Base-by-base conservation (phyloP, 345 rosid species). In the Eucalyptus pauciflora region DNA sequence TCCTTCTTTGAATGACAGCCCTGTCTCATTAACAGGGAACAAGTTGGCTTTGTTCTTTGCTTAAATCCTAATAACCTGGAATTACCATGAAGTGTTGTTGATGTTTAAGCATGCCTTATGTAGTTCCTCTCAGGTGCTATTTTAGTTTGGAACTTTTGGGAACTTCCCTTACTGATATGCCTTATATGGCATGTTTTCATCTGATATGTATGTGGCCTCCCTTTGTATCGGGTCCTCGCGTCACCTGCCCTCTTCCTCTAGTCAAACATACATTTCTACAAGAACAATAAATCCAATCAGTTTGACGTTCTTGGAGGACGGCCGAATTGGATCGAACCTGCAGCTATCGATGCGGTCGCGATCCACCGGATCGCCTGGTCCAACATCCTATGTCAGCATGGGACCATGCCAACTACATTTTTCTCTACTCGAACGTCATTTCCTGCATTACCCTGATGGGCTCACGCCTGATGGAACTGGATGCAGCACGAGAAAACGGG, bases 171-270 rank as follows among this genome's bases (percentile, higher is more conserved):
- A 10, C 7, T 76, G 29, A 29, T 11, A 41, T 41, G 83, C 45
- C 13, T 10, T 33, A 5, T 24, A 76, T 41, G 48, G 15, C 83
- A 76, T 20, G 83, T 76, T 87, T 14, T 16, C n/a, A n/a, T 58
- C 56, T 49, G 10, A 51, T 43, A 51, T 48, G 50, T 69, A 88
- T 20, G 22, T 8, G 86, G 33, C 85, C 87, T 22, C 8, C 86
- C 56, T 86, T 83, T 58, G 88, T 83, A 54, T 71, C 94, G 96
- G 99, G 99, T 98, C 89, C 88, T 95, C 80, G 87, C 89, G 87
- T 90, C 62, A 56, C 31, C 67, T 27, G 67, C 67, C 31, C 67
- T 60, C 67, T 60, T 60, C 31, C 67, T 60, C 31, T 27, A 27
- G 67, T 27, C 67, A 60, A 60, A 60, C 31, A 25, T 27, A 12